phyloP scores from a whole-genome alignment of 352 stramenopile genomes.

The Globisporangium perplexum region DNA sequence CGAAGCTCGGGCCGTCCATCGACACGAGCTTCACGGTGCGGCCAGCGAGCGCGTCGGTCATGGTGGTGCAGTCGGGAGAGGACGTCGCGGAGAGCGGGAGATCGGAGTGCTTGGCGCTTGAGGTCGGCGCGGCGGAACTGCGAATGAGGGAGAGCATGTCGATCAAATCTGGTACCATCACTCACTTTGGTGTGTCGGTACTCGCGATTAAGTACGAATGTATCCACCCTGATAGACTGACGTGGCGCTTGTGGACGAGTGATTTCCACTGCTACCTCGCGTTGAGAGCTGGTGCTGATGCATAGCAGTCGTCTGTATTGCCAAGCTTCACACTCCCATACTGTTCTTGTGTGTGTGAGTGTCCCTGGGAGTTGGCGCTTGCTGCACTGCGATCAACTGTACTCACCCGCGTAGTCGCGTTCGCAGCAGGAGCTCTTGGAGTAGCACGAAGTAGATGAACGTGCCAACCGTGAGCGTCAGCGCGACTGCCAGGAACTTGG shows the following conservation, averaged over 20 bases:
- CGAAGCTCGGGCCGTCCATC: conserved; percentile 14
- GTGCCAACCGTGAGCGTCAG: conserved; percentile 28
- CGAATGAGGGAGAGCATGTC: not conserved
- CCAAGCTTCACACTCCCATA: not conserved
- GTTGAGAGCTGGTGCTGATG: no score
- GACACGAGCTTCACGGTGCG: conserved; percentile 16
- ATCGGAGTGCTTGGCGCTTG: not conserved
- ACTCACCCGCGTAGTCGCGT: not conserved
- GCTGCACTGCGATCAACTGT: not conserved
- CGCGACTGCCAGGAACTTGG: conserved; percentile 31
- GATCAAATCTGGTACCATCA: not conserved
- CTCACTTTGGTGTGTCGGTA: not conserved
- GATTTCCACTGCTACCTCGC: no score
- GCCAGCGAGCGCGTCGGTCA: conserved; percentile 1
- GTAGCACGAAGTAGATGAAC: conserved; percentile 46
- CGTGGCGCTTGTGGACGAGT: no score
- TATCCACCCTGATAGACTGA: not conserved
- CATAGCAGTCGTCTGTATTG: not conserved
- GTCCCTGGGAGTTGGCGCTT: not conserved
- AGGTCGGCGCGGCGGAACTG: not conserved
- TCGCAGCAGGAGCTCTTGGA: conserved; percentile 12
- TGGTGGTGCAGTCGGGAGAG: not conserved
- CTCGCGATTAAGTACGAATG: not conserved
- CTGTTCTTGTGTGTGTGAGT: no score
- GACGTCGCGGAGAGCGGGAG: no score